Evolutionary conservation across 2,329 filamentous ascomycete genomes (phyloP).

Genomic region (Pseudocercospora ulei): DNA sequence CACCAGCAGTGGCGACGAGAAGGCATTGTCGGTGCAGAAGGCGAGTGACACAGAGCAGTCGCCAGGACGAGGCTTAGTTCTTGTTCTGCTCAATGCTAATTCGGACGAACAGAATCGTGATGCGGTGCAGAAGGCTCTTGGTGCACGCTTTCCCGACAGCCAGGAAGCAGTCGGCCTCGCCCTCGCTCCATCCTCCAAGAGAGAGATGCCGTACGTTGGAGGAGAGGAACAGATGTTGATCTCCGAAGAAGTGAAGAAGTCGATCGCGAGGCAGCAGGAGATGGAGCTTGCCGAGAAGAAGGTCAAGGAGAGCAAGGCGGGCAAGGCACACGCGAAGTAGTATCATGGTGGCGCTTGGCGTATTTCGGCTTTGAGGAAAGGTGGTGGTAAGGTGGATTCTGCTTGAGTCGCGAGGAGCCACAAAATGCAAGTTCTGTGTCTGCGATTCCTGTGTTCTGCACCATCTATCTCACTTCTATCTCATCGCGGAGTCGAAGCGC

Average conservation of each 20-base stretch:
- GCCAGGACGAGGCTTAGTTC: conserved; percentile 9
- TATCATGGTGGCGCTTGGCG: conserved; percentile 18
- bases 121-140: conserved; percentile 8
- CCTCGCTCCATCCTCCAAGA: background rate
- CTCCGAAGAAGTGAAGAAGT: background rate
- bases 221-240: background rate
- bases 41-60: conserved; percentile 4
- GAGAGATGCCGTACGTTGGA: background rate
- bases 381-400: background rate
- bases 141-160: background rate
- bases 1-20: conserved; percentile 12
- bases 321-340: conserved; percentile 12
- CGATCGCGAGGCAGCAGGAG: conserved; percentile 9
- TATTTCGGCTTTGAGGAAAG: conserved; percentile 7
- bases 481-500: no score
- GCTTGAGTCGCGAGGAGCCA: no score
- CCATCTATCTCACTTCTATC: no score
- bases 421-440: no score
- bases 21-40: conserved; percentile 6
- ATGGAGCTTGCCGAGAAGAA: conserved; percentile 10
- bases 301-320: conserved; percentile 6
- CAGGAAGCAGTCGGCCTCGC: conserved; percentile 1
- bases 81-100: conserved; percentile 2
- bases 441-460: no score
- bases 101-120: conserved; percentile 8